Conservation (phyloP, 805 yeast genomes). For the Lipomyces lipofer region DNA sequence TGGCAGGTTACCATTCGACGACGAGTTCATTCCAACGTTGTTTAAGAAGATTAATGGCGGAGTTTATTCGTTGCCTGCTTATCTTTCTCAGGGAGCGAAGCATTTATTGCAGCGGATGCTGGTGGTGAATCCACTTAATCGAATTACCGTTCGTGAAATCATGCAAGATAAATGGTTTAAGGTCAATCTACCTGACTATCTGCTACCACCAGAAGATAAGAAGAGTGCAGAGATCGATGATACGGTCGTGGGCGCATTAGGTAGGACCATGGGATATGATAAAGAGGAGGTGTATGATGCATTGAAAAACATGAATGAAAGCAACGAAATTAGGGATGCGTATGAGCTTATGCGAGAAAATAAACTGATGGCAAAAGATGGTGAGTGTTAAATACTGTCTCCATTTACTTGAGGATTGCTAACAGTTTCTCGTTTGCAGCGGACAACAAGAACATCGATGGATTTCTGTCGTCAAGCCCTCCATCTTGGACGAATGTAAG, state of each 20-base stretch:
- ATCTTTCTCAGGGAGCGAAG: conserved; percentile 81
- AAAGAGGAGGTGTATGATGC: conserved; percentile 79
- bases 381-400: not conserved
- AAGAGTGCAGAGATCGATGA: conserved; percentile 60
- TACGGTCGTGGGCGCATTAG: conserved; percentile 69
- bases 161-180: conserved; percentile 95
- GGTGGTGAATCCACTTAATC: conserved; percentile 89
- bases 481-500: conserved; percentile 54
- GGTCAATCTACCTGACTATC: conserved; percentile 73
- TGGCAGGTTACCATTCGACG: conserved; percentile 98
- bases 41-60: conserved; percentile 90
- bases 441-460: conserved; percentile 53
- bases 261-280: conserved; percentile 86
- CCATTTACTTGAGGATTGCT: not conserved
- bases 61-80: conserved; percentile 86
- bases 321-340: conserved; percentile 77
- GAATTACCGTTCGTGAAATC: conserved; percentile 89
- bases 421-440: not conserved
- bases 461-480: conserved; percentile 61
- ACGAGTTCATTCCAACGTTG: conserved; percentile 90
- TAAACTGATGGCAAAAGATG: conserved; percentile 66
- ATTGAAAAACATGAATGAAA: conserved; percentile 51
- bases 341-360: conserved; percentile 81
- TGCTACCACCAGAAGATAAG: conserved; percentile 57
- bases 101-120: conserved; percentile 82